Conservation (phyloP, 805 yeast species). For the Schwanniomyces pseudopolymorphus region DNA sequence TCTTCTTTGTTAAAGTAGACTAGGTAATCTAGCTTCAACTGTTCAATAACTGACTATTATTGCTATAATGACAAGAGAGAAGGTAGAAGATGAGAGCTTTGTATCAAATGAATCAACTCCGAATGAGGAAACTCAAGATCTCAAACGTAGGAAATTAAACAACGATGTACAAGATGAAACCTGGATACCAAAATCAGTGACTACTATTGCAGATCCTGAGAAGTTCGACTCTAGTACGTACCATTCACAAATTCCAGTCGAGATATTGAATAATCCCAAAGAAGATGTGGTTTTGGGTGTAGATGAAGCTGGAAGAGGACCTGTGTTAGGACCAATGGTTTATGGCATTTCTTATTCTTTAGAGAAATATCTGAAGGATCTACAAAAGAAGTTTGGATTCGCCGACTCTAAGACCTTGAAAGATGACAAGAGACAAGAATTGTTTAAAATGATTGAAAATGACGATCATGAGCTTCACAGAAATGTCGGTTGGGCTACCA, state of each 20-base stretch:
- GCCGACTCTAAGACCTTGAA: slow-evolving; percentile 91
- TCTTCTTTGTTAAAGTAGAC: too few relatives aligned
- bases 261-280: slow-evolving; percentile 26
- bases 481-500: slow-evolving; percentile 85
- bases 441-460: slow-evolving; percentile 60
- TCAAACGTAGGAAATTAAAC: neutral
- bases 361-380: slow-evolving; percentile 46
- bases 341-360: slow-evolving; percentile 84
- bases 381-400: slow-evolving; percentile 66
- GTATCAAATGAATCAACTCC: neutral
- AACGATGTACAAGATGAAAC: slow-evolving; percentile 1
- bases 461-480: slow-evolving; percentile 41
- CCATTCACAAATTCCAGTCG: slow-evolving; percentile 49
- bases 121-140: neutral
- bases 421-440: slow-evolving; percentile 61
- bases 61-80: neutral
- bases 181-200: slow-evolving; percentile 39
- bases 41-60: too few relatives aligned
- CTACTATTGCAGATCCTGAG: slow-evolving; percentile 22
- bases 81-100: neutral
- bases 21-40: too few relatives aligned
- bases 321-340: slow-evolving; percentile 97
- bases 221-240: slow-evolving; percentile 46
- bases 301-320: slow-evolving; percentile 99
- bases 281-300: slow-evolving; percentile 72